Percentiles rank a stretch among this genome's conserved stretches.
phyloP scores from a whole-genome alignment of 805 yeast genomes.

The Myxozyma neotropica region DNA sequence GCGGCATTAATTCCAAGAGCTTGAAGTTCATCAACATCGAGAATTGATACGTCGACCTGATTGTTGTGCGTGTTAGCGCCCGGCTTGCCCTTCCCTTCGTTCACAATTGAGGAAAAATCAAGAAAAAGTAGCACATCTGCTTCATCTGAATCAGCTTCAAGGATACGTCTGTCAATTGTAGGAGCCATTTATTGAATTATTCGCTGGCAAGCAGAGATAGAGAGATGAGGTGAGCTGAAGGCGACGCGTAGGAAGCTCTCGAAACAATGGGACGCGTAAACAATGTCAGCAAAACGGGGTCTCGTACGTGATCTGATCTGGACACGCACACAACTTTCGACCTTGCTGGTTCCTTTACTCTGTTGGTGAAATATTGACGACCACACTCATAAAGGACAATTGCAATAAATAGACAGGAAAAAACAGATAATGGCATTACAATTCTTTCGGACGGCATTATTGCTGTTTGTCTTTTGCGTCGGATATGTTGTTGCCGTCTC shows the following conservation, averaged over 20 bases:
- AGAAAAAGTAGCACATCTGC: no score
- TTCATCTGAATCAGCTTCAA: constrained; percentile 15
- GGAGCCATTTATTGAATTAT: constrained; percentile 8
- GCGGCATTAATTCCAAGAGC: constrained; percentile 62
- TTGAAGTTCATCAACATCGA: constrained; percentile 36
- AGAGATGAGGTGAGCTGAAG: no score
- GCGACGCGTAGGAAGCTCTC: background rate
- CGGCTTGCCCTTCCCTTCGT: no score
- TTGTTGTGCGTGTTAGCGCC: no score
- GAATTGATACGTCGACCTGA: constrained; percentile 19
- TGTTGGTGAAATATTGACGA: no score
- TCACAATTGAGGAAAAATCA: no score
- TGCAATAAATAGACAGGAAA: background rate
- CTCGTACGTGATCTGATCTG: background rate
- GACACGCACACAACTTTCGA: constrained; percentile 9
- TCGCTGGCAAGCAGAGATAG: background rate
- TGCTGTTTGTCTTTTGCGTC: constrained; percentile 4
- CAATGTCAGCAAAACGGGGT: background rate
- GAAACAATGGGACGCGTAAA: background rate
- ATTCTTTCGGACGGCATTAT: background rate
- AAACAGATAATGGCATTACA: background rate
- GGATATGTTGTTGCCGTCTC: constrained; percentile 19
- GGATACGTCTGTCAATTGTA: constrained; percentile 7
- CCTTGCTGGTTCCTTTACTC: no score
- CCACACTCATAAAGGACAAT: background rate